Conservation (phyloP, 2,329 filamentous ascomycete genomes). For the Fusarium sterilihyphosum region DNA sequence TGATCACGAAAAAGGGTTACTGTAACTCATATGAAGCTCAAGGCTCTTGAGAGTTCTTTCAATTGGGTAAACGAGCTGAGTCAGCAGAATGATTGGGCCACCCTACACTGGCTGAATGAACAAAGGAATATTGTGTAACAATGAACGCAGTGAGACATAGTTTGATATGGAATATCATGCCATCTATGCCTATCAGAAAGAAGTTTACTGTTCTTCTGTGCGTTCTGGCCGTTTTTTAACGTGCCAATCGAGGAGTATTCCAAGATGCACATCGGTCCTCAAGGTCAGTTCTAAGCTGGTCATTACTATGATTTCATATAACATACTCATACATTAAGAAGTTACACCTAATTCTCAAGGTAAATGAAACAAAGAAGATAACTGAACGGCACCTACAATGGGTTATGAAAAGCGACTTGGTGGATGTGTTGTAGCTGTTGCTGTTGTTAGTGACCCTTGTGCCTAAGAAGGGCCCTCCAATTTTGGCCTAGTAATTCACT, state of each 20-base stretch:
- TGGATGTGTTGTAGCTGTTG: not conserved
- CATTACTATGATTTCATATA: not conserved
- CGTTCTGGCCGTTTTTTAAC: not conserved
- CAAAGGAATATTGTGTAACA: not conserved
- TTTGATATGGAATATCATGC: not conserved
- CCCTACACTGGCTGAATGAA: conserved; percentile 6
- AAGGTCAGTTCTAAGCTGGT: not conserved
- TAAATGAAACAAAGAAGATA: not conserved
- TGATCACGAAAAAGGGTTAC: conserved; percentile 20
- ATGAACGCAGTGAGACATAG: not conserved
- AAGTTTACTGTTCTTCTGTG: not conserved
- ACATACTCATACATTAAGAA: not conserved
- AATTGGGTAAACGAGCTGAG: conserved; percentile 26
- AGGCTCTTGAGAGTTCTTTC: conserved; percentile 26
- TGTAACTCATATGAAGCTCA: conserved; percentile 24
- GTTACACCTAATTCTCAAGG: not conserved
- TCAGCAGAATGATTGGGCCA: conserved; percentile 8
- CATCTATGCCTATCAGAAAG: not conserved
- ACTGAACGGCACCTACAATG: not conserved
- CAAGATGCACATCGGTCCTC: not conserved
- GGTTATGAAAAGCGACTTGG: not conserved
- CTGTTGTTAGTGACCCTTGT: too few relatives aligned
- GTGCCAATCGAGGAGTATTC: not conserved
- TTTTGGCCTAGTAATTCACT: too few relatives aligned
- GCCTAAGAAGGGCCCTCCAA: too few relatives aligned